phyloP scores from a whole-genome alignment of 192 early-diverging fungal genomes.

The Diversispora epigaea region DNA sequence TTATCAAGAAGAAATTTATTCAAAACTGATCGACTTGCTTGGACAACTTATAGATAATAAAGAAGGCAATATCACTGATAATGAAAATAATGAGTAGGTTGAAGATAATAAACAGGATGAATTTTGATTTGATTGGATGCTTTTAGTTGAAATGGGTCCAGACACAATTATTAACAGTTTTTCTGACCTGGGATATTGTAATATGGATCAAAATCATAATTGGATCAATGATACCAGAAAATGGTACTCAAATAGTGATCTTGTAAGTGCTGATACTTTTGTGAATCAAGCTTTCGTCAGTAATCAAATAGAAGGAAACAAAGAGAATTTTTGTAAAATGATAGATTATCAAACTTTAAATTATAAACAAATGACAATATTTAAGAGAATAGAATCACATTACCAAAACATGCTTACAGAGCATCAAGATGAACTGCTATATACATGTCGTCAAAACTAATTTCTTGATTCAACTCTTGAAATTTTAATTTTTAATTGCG shows the following conservation, averaged over 20 bases:
- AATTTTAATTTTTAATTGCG: too few relatives aligned
- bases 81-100: too few relatives aligned
- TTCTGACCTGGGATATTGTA: not conserved
- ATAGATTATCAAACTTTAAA: not conserved
- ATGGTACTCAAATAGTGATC: not conserved
- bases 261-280: not conserved
- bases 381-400: not conserved
- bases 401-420: not conserved
- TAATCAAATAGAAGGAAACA: not conserved
- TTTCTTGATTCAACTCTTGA: too few relatives aligned
- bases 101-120: not conserved
- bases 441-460: too few relatives aligned
- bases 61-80: not conserved
- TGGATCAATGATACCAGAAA: not conserved
- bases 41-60: not conserved
- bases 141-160: not conserved
- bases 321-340: not conserved
- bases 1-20: not conserved
- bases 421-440: not conserved
- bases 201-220: not conserved
- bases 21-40: not conserved
- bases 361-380: not conserved
- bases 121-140: not conserved
- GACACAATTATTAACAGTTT: not conserved
- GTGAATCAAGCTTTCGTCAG: not conserved